Conservation (phyloP, 2,329 filamentous ascomycete species). For the Botryotinia calthae region DNA sequence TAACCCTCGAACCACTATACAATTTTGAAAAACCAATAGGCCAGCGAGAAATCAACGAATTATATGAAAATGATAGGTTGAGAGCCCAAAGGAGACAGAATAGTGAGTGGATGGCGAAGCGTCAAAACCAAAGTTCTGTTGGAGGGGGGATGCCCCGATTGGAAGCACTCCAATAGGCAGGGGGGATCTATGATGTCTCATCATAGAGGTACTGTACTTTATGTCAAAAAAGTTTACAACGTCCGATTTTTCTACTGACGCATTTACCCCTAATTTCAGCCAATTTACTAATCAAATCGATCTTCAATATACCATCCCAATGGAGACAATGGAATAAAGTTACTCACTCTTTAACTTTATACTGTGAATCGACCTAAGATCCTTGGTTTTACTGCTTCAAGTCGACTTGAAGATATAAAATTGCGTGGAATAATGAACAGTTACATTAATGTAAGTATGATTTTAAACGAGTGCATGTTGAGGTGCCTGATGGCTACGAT, state of each 20-base stretch:
- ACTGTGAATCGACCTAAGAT: not conserved
- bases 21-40: slow-evolving; percentile 2
- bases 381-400: not conserved
- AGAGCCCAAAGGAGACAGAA: slow-evolving; percentile 4
- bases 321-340: not conserved
- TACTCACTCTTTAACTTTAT: too few species aligned
- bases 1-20: not conserved
- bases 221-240: not conserved
- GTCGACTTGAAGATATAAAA: not conserved
- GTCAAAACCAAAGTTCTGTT: not conserved
- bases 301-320: not conserved
- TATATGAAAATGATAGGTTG: not conserved
- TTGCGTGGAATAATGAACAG: not conserved
- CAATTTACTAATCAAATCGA: too few species aligned
- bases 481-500: not conserved
- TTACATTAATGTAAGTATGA: not conserved
- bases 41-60: not conserved
- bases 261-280: not conserved
- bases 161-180: not conserved
- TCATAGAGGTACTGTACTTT: not conserved
- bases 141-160: not conserved
- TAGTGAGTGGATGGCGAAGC: not conserved
- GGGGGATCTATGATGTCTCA: not conserved
- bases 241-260: not conserved
- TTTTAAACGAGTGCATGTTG: not conserved